Conservation (phyloP, 1,284 basidiomycete species). For the Leccinum insolens region DNA sequence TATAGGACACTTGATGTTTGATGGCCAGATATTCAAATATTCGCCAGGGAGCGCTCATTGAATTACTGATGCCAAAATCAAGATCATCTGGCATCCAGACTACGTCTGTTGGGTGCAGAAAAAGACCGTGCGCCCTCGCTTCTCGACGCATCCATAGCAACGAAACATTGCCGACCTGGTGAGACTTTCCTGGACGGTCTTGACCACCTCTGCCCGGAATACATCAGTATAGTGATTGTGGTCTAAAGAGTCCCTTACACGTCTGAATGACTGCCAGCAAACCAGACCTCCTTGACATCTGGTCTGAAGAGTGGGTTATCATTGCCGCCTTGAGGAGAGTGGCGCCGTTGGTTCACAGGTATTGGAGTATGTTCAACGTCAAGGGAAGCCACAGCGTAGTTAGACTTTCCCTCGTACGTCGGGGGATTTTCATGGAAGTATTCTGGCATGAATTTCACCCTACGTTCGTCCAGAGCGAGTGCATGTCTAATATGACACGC, state of each 20-base stretch:
- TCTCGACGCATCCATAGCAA: constrained; percentile 22
- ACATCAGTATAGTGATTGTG: background rate
- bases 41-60: constrained; percentile 25
- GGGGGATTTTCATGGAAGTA: constrained; percentile 20
- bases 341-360: background rate
- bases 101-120: constrained; percentile 23
- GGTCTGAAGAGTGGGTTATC: background rate
- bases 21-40: constrained; percentile 31
- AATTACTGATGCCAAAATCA: constrained; percentile 21
- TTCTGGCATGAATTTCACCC: background rate
- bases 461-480: background rate
- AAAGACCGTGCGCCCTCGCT: constrained; percentile 24
- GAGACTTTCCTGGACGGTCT: constrained; percentile 13
- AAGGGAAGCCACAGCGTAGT: no score
- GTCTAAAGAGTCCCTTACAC: constrained; percentile 16
- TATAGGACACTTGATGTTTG: constrained; percentile 29
- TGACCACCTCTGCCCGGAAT: constrained; percentile 23
- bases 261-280: constrained; percentile 23
- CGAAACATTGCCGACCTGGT: constrained; percentile 17
- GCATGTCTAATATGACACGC: constrained; percentile 19
- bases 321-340: background rate
- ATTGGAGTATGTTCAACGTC: no score
- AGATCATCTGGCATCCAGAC: constrained; percentile 32
- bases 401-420: background rate
- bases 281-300: constrained; percentile 29